phyloP scores from a whole-genome alignment of 192 early-diverging fungal genomes.

The Gaertneriomyces semiglobifer region DNA sequence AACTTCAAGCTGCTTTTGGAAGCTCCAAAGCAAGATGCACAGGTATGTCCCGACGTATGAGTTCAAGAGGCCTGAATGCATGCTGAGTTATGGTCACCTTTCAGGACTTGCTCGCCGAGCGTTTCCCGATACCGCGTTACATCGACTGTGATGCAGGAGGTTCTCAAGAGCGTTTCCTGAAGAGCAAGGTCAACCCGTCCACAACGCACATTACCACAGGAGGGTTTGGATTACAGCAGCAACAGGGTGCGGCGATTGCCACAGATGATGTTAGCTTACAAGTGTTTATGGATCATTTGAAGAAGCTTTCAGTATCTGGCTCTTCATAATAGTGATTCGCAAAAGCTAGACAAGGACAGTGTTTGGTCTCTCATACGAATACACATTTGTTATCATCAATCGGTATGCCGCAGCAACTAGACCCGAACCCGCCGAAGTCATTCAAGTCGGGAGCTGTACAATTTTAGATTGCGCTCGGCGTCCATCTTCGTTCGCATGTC shows the following conservation, averaged over 20 bases:
- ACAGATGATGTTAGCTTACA: constrained; percentile 98
- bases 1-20: constrained; percentile 92
- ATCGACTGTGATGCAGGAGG: constrained; percentile 95
- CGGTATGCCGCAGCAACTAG: no score
- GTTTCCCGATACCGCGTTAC: constrained; percentile 97
- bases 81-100: constrained; percentile 8
- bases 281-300: constrained; percentile 95
- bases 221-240: constrained; percentile 55
- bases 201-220: constrained; percentile 71
- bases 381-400: no score
- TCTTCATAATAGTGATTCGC: constrained; percentile 16
- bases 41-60: constrained; percentile 33
- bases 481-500: no score
- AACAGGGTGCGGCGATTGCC: constrained; percentile 84
- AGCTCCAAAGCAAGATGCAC: constrained; percentile 82
- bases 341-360: no score
- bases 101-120: constrained; percentile 85
- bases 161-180: constrained; percentile 96
- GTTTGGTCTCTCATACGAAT: no score
- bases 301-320: constrained; percentile 64
- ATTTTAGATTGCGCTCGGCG: no score
- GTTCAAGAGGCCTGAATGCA: background rate
- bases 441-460: no score
- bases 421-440: no score
- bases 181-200: constrained; percentile 97